Conservation (phyloP, 164 flowering plant genomes). For the Stephania japonica region DNA sequence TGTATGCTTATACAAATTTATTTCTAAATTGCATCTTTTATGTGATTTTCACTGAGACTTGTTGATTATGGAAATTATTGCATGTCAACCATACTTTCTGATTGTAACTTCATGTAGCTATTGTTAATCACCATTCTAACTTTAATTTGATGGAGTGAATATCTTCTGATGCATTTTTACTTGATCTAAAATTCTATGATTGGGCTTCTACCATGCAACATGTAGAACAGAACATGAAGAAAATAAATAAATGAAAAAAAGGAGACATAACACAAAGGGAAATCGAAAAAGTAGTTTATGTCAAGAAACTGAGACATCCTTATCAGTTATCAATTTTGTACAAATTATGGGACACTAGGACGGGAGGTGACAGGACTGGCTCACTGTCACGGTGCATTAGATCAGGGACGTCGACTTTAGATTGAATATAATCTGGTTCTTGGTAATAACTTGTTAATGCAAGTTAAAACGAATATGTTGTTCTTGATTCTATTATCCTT, state of each 20-base stretch:
- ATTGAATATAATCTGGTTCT: neutral
- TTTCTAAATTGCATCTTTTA: neutral
- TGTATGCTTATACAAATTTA: constrained; percentile 22
- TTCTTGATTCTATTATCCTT: neutral
- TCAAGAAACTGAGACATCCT: neutral
- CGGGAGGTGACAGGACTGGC: neutral
- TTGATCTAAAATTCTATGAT: neutral
- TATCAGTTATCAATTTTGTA: neutral
- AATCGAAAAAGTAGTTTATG: neutral
- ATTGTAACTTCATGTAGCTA: neutral
- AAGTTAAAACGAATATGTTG: neutral
- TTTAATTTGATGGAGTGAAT: neutral
- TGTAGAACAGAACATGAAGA: neutral
- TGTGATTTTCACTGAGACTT: constrained; percentile 5
- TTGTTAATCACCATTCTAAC: too few species aligned
- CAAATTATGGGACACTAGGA: neutral
- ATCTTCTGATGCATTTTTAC: neutral
- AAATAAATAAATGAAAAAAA: neutral
- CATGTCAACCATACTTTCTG: neutral
- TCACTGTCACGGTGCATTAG: neutral
- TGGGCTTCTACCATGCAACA: neutral
- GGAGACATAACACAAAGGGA: neutral
- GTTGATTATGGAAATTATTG: constrained; percentile 7
- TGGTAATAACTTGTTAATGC: neutral
- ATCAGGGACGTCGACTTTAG: neutral